A percentile compares a stretch with the other conserved stretches of the same genome.
Conservation (phyloP, 1,139 yeast species). For the Candida sp. region DNA sequence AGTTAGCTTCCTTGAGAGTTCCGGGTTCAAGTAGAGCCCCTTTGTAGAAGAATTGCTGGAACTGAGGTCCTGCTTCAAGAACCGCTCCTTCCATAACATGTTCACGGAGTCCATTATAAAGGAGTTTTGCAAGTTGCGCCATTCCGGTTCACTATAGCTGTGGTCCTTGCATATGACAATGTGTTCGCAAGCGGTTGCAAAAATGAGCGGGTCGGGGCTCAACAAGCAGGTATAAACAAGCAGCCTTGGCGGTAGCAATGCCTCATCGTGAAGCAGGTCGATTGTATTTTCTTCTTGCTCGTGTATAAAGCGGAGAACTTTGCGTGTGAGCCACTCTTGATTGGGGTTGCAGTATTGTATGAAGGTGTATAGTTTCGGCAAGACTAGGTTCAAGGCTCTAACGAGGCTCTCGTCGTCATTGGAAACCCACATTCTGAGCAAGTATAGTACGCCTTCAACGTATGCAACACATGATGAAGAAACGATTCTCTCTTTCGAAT, state of each 20-base stretch:
- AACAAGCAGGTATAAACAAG: constrained; percentile 40
- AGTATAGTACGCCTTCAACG: constrained; percentile 4
- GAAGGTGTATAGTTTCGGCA: constrained; percentile 8
- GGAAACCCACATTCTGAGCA: not conserved
- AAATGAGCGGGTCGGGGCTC: constrained; percentile 42
- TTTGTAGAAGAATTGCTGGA: constrained; percentile 20
- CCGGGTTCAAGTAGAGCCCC: constrained; percentile 46
- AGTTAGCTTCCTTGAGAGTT: constrained; percentile 37
- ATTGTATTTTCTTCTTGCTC: not conserved
- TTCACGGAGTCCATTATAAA: constrained; percentile 66
- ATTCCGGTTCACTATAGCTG: constrained; percentile 18
- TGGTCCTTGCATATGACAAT: constrained; percentile 46
- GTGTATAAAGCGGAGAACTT: constrained; percentile 5
- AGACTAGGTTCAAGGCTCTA: not conserved
- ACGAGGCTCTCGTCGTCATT: not conserved
- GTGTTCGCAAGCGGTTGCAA: constrained; percentile 54
- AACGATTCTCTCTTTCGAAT: not conserved
- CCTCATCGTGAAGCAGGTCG: constrained; percentile 3
- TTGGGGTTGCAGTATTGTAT: constrained; percentile 1
- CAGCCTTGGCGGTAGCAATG: constrained; percentile 29
- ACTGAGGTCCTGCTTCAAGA: constrained; percentile 21
- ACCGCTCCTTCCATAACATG: constrained; percentile 64
- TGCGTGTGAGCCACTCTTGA: constrained; percentile 4
- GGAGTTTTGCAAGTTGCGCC: constrained; percentile 50
- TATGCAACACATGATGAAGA: constrained; percentile 2